Percentiles rank a stretch among this genome's conserved stretches.
Conservation (phyloP, 441 rosid genomes). For the Breynia disticha region DNA sequence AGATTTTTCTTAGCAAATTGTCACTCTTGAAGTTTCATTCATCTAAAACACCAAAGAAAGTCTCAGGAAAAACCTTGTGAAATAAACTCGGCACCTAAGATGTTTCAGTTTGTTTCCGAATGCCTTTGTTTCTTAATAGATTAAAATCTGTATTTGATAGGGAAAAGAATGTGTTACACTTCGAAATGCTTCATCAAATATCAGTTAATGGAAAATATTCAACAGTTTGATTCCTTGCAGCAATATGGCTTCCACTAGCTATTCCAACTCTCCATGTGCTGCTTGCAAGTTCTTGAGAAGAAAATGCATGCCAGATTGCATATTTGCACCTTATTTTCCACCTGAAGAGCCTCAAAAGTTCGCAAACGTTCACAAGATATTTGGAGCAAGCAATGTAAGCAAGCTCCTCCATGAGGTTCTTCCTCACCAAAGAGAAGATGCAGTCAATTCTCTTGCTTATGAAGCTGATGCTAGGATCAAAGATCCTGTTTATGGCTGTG, state of each 20-base stretch:
- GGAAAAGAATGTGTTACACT: no score
- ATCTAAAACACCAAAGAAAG: no score
- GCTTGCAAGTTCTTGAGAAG: conserved; percentile 94
- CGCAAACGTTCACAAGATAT: conserved; percentile 87
- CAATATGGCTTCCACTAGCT: conserved; percentile 55
- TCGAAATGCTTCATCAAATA: no score
- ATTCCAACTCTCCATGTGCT: conserved; percentile 91
- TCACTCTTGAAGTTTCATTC: no score
- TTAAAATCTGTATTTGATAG: no score
- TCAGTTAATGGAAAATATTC: no score
- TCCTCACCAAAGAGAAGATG: conserved; percentile 93
- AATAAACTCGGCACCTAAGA: no score
- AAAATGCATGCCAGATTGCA: conserved; percentile 86
- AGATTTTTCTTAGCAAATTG: no score
- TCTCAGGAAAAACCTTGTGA: no score
- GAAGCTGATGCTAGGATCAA: conserved; percentile 92
- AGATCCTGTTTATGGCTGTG: conserved; percentile 88
- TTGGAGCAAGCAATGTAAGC: conserved; percentile 89
- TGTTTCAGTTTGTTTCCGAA: no score
- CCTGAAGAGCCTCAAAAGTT: conserved; percentile 98
- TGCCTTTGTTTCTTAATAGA: no score
- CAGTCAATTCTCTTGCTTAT: conserved; percentile 84
- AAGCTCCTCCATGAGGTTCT: conserved; percentile 77
- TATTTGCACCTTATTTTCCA: conserved; percentile 88
- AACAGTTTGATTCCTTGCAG: no score